Evolutionary conservation across 2,329 filamentous ascomycete species (phyloP), one percentile per base, ranked within the genome.

Genomic region (Gliomastix tumulicola): DNA sequence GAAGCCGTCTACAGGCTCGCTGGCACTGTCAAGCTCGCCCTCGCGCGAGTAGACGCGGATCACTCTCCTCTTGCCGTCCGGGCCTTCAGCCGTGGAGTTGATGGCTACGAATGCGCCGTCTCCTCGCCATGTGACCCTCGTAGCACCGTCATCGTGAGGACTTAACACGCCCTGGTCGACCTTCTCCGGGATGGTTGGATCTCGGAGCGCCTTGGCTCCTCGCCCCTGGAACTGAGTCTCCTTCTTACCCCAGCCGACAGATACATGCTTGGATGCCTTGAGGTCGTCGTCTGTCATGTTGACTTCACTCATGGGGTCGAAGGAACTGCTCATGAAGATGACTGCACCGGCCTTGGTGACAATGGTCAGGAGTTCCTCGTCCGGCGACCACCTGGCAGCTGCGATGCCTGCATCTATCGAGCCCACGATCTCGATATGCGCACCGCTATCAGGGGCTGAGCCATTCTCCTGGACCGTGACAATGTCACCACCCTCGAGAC

Each of bases 191-290:
- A 98, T 86, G 9, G 92, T 98, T 13, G 92, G 92, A 58, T 98
- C 92, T 37, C 87, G 77, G 45, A 97, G 68, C 16, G 88, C 88
- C 62, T 79, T 80, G 39, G 89, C 90, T 43, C 89, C 79, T 51
- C 86, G 88, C 35, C 92, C 92, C 54, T 96, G 86, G 58, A 98
- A 98, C 57, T 98, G 92, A 1, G 92, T 98, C 62, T 98, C 92
- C 55, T 85, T 88, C 67, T 97, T 97, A 41, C 92, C 92, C 92
- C 92, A 98, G 34, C 92, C 92, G 17, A 98, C 90, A 16, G 88
- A 94, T 39, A 96, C 92, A 66, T 96, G 89, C 57, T 83, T 92
- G 19, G 84, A 97, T n/a, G 79, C 77, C 49, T 84, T 84, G 44
- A 94, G 74, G 59, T 94, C 90, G 31, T 89, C 86, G 0, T 68